phyloP scores from a whole-genome alignment of 2,329 filamentous ascomycete genomes.

The Sclerotinia subarctica region DNA sequence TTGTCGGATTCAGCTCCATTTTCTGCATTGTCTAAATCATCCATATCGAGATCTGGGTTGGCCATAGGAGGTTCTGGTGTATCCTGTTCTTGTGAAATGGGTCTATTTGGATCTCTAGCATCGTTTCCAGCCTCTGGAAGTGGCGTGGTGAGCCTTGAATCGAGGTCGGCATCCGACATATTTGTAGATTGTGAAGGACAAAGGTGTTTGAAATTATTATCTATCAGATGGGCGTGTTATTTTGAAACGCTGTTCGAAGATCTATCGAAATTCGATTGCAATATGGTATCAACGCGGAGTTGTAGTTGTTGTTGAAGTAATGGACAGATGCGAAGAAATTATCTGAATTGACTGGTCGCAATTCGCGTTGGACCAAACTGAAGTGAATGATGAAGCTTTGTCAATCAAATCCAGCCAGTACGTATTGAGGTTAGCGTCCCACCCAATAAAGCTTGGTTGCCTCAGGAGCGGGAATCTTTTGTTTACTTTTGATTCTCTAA shows the following conservation, averaged over 20 bases:
- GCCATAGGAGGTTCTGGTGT: constrained; percentile 27
- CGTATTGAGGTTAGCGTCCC: constrained; percentile 18
- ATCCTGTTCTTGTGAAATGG: constrained; percentile 30
- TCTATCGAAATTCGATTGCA: not conserved
- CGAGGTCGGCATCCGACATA: constrained; percentile 35
- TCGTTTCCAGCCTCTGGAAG: constrained; percentile 29
- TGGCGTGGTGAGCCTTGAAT: constrained; percentile 29
- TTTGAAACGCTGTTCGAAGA: not conserved
- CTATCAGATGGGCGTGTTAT: not conserved
- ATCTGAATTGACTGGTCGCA: constrained; percentile 12
- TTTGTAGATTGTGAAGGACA: constrained; percentile 16
- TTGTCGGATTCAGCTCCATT: constrained; percentile 38
- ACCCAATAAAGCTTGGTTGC: constrained; percentile 22
- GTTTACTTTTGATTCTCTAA: constrained; percentile 20
- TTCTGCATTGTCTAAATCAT: constrained; percentile 31
- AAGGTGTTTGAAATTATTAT: not conserved
- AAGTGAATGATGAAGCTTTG: constrained; percentile 16
- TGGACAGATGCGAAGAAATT: constrained; percentile 8
- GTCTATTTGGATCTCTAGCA: constrained; percentile 25
- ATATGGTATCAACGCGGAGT: not conserved
- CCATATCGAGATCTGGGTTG: constrained; percentile 36
- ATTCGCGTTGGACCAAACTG: not conserved
- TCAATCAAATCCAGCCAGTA: constrained; percentile 6
- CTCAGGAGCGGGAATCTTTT: constrained; percentile 20
- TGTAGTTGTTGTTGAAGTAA: not conserved